These are phyloP conservation scores for Acacia concinna DNA, from an alignment of 331 rosid genomes.

Conservation along the genomic window DNA sequence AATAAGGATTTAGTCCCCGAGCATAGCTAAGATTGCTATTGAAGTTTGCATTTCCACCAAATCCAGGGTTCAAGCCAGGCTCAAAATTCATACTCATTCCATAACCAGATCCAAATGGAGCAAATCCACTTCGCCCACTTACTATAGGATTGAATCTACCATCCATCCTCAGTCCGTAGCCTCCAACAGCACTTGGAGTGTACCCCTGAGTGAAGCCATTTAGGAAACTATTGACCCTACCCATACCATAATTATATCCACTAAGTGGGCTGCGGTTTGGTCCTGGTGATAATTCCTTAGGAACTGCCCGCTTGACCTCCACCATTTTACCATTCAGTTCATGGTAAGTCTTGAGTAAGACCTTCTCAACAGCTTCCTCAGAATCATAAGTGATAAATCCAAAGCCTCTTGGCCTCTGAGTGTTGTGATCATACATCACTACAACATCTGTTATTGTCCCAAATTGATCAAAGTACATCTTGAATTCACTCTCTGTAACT, in stretches of 20 bases:
- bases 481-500: conserved; percentile 84
- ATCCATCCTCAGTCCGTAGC: conserved; percentile 68
- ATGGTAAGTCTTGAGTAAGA: conserved; percentile 74
- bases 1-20: conserved; percentile 73
- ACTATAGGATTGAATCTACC: conserved; percentile 76
- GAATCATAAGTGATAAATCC: conserved; percentile 92
- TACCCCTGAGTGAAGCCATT: conserved; percentile 82
- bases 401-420: conserved; percentile 94
- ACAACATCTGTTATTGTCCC: conserved; percentile 95
- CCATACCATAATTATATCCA: conserved; percentile 68
- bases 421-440: conserved; percentile 96
- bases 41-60: conserved; percentile 70
- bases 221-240: conserved; percentile 71
- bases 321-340: conserved; percentile 90
- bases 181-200: conserved; percentile 66
- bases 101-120: conserved; percentile 77
- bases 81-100: conserved; percentile 77
- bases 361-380: conserved; percentile 87
- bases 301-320: conserved; percentile 94
- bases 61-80: conserved; percentile 69
- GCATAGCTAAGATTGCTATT: conserved; percentile 66
- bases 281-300: conserved; percentile 84
- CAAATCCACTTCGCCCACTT: conserved; percentile 66
- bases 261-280: conserved; percentile 72
- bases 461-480: conserved; percentile 83